Base-by-base conservation (phyloP, 306 rosid genomes). In the Vachellia collinsii region DNA sequence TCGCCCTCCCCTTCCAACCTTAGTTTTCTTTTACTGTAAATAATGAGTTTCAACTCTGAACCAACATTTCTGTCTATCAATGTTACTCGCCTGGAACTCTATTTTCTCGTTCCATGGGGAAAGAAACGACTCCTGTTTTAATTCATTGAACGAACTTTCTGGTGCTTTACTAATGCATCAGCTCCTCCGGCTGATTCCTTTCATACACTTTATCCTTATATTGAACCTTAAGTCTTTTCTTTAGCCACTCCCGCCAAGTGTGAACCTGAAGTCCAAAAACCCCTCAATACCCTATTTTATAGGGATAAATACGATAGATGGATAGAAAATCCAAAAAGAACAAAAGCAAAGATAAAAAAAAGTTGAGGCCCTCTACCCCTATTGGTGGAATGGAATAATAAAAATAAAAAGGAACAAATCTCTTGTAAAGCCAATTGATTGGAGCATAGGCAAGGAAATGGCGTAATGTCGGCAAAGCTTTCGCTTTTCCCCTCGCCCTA, bases 241-340 rank as follows among this genome's bases (percentile, higher is more conserved):
- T 51, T 51, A 5, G 4, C 20, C 20, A 51, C 22, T 51, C 58
- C 58, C 54, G 19, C 16, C 54, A 0, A 48, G 54, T 34, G 22
- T 43, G 54, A 64, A 43, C 79, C 34, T 37, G 44, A 58, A 44
- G 58, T 25, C 67, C 37, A 61, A 61, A 61, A 25, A 23, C 77
- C 80, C 54, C 81, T 14, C 12, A 22, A 22, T 23, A 1, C 48
- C 22, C 74, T 75, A 62, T 59, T 64, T 75, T 82, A 39, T 53
- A 0, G 23, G 58, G 53, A 29, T 29, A 77, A 58, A 80, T 65
- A 81, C 42, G 66, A 75, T 71, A 38, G 62, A 75, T 66, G 17
- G 59, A 69, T 10, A 79, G 47, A 76, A 56, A n/a, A 41, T 34
- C 19, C 83, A 83, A 79, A 79, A 86, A 79, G 77, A 54, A 75